Base-by-base conservation (phyloP, 2,329 filamentous ascomycete genomes). In the Pseudogymnoascus sp. region DNA sequence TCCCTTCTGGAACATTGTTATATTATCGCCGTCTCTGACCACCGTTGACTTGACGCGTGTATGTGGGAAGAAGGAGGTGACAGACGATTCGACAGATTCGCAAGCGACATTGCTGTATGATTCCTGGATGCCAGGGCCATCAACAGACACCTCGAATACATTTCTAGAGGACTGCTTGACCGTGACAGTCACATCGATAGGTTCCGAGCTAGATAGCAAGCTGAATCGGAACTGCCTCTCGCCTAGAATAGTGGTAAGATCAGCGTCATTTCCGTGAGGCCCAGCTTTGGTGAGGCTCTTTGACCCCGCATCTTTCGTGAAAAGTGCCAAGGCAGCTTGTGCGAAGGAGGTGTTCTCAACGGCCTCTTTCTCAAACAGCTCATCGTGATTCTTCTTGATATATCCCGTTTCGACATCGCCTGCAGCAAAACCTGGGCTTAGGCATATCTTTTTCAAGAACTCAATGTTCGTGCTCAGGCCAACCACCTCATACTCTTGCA, bases 351-450 rank as follows among this genome's bases (percentile, higher is more conserved):
- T 92, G 45, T 88, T 81, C 18, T 83, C 79, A 35, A 89, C 82
- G 0, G 74, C 73, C 11, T 83, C 76, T 0, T 83, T 81, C 21
- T 80, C 79, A 73, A 97, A 97, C 1, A 99, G 82, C 67, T 92
- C 88, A 9, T 86, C 82, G 64, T 84, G 83, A 77, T 96, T 89
- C 75, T 96, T 96, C 62, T 93, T 88, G 67, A 99, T 97, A 73
- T 96, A 99, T 0, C 93, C 93, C 0, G 95, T 99, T 75, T 99
- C 93, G 12, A 99, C 92, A 18, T 95, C 86, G 7, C 93, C 95
- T 9, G 83, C 83, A 63, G 96, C 83, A 71, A 99, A 99, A 59
- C 89, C 90, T 0, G 85, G 83, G 64, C 89, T 92, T 52, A 86
- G 83, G 73, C 92, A 96, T 62, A 97, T 82, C 7, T 87, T 84